Evolutionary conservation across 352 stramenopile genomes (phyloP).

Genomic region (Pilasporangium apinafurcum): DNA sequence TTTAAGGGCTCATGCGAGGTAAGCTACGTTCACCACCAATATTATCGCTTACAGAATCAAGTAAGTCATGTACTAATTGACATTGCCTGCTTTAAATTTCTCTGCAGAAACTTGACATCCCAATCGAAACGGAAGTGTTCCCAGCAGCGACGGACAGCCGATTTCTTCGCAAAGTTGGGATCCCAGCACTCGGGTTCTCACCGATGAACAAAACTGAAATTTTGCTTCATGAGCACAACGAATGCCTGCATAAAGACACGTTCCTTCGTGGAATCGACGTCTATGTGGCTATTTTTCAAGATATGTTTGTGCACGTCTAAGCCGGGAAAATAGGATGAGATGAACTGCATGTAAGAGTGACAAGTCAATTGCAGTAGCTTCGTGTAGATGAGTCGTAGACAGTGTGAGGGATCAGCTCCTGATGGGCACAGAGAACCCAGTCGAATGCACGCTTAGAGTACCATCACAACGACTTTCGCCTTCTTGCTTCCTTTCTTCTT

Average conservation of each 20-base stretch:
- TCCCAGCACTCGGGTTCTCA: conserved; percentile 90
- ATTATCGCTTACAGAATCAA: neutral
- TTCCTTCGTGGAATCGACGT: conserved; percentile 91
- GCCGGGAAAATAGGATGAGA: neutral
- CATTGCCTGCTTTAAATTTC: neutral
- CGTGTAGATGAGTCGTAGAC: too few relatives aligned
- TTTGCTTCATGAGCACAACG: conserved; percentile 94
- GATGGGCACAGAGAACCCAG: too few relatives aligned
- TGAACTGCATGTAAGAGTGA: neutral
- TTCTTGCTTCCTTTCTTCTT: too few relatives aligned
- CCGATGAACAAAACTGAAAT: conserved; percentile 93
- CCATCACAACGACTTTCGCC: too few relatives aligned
- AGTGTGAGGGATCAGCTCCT: too few relatives aligned
- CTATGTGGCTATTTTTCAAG: conserved; percentile 42
- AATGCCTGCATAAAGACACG: conserved; percentile 87
- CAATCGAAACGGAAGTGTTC: conserved; percentile 86
- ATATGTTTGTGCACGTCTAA: conserved; percentile 21
- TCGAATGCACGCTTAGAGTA: too few relatives aligned
- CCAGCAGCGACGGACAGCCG: conserved; percentile 91
- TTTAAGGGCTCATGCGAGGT: conserved; percentile 33
- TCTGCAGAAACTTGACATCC: conserved; percentile 31
- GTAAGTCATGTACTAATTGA: neutral
- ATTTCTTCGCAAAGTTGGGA: conserved; percentile 86
- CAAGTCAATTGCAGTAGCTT: too few relatives aligned
- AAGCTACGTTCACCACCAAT: neutral